These are phyloP conservation scores for Globisporangium orthogonon DNA, from an alignment of 352 stramenopile species.

Conservation along the genomic window DNA sequence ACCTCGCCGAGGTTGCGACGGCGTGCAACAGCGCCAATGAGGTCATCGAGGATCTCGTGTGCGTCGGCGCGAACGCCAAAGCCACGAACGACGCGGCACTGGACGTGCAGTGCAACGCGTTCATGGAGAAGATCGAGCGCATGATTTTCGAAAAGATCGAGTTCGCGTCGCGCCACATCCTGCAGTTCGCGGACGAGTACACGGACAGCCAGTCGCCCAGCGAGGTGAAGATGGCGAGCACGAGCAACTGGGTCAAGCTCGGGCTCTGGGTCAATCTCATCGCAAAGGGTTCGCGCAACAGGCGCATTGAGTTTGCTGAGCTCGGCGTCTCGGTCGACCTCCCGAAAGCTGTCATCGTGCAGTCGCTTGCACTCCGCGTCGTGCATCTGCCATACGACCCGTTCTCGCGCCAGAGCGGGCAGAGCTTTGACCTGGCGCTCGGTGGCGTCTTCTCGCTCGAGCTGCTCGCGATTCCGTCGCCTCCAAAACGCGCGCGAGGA, in stretches of 20 bases:
- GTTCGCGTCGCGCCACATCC: slow-evolving; percentile 47
- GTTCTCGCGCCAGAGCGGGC: slow-evolving; percentile 19
- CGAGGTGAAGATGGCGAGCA: slow-evolving; percentile 64
- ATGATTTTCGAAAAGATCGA: slow-evolving; percentile 67
- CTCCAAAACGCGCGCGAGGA: slow-evolving; percentile 57
- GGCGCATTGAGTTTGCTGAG: slow-evolving; percentile 67
- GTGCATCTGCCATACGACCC: slow-evolving; percentile 59
- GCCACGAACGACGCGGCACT: slow-evolving; percentile 48
- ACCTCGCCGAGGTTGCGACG: slow-evolving; percentile 37
- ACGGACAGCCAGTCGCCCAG: slow-evolving; percentile 43
- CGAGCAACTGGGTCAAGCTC: slow-evolving; percentile 37
- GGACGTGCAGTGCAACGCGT: slow-evolving; percentile 28
- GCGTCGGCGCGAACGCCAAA: slow-evolving; percentile 42
- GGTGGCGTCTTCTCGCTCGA: slow-evolving; percentile 65
- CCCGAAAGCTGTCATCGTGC: slow-evolving; percentile 71
- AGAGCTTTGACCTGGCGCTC: slow-evolving; percentile 39
- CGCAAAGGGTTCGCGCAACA: slow-evolving; percentile 68
- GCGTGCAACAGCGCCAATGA: slow-evolving; percentile 47
- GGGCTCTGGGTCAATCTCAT: slow-evolving; percentile 73
- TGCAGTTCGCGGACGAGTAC: slow-evolving; percentile 76
- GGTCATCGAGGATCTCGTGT: slow-evolving; percentile 57
- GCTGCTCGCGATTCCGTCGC: slow-evolving; percentile 54
- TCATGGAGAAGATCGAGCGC: slow-evolving; percentile 42
- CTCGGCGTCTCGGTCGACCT: slow-evolving; percentile 61
- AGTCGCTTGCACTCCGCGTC: slow-evolving; percentile 65